These are phyloP conservation scores for Kwoniella mangroviensis DNA, from an alignment of 768 basidiomycete genomes.

Conservation along the genomic window DNA sequence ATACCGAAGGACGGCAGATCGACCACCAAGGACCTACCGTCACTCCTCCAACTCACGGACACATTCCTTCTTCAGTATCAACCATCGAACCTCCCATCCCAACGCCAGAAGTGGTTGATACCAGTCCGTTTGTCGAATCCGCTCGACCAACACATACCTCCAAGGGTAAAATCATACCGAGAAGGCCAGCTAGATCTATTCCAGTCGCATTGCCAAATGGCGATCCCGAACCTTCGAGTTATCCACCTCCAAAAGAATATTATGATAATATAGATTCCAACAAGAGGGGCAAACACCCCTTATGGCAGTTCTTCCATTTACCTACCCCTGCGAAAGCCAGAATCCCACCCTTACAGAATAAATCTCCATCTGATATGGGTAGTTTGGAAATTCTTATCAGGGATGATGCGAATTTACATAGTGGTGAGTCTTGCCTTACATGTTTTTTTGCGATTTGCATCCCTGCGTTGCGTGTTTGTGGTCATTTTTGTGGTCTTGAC, in stretches of 20 bases:
- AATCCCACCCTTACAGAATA: conserved; percentile 11
- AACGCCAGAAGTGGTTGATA: conserved; percentile 8
- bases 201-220: conserved; percentile 38
- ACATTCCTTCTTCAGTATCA: conserved; percentile 16
- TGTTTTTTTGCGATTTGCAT: too few relatives aligned
- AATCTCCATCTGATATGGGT: conserved; percentile 32
- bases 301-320: conserved; percentile 56
- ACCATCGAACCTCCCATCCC: conserved; percentile 6
- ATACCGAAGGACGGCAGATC: conserved; percentile 48
- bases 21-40: conserved; percentile 40
- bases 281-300: conserved; percentile 37
- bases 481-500: too few relatives aligned
- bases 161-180: conserved; percentile 42
- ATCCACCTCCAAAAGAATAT: conserved; percentile 43
- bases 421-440: conserved; percentile 29
- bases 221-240: conserved; percentile 39
- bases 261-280: conserved; percentile 19
- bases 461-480: too few relatives aligned
- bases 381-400: conserved; percentile 37
- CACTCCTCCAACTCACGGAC: conserved; percentile 17
- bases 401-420: conserved; percentile 38
- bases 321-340: conserved; percentile 25
- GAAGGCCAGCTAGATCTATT: conserved; percentile 40
- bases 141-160: conserved; percentile 35
- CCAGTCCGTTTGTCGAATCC: conserved; percentile 5